A percentile compares a stretch with the other conserved stretches of the same genome.
These are phyloP conservation scores for Oryza australiensis DNA, from an alignment of 176 grass and related monocot species.

Conservation along the genomic window DNA sequence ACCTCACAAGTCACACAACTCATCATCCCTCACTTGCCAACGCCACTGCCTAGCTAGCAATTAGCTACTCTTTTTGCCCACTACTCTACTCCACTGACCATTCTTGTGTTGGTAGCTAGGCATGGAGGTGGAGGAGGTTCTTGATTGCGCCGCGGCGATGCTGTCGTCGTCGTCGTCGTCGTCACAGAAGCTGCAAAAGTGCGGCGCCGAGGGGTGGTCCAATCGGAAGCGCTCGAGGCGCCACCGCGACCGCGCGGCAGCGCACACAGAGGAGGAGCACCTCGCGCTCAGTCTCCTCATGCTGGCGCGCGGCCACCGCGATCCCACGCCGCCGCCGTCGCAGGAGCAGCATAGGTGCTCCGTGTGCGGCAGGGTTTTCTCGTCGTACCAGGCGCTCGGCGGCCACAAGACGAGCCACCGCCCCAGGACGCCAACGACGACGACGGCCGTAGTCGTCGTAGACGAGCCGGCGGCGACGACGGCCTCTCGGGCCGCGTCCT, in stretches of 20 bases:
- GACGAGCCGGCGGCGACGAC: constrained; percentile 5
- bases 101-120: too few species aligned
- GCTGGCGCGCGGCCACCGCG: constrained; percentile 53
- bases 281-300: constrained; percentile 81
- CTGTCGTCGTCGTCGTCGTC: background rate
- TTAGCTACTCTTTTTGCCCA: background rate
- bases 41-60: background rate
- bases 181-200: background rate
- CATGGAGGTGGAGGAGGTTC: constrained; percentile 61
- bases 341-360: constrained; percentile 61
- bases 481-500: constrained; percentile 18
- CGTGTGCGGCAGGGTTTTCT: constrained; percentile 82
- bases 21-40: background rate
- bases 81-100: too few species aligned
- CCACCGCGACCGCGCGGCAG: background rate
- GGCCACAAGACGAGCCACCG: constrained; percentile 94
- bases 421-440: constrained; percentile 10
- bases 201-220: constrained; percentile 25
- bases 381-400: constrained; percentile 84
- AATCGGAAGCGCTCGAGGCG: constrained; percentile 68
- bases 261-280: constrained; percentile 64
- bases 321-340: background rate
- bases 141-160: constrained; percentile 1
- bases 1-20: background rate
- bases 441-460: background rate